Evolutionary conservation across 345 rosid genomes (phyloP), one percentile per base, ranked within the genome.

Genomic region (Rhodamnia argentea): DNA sequence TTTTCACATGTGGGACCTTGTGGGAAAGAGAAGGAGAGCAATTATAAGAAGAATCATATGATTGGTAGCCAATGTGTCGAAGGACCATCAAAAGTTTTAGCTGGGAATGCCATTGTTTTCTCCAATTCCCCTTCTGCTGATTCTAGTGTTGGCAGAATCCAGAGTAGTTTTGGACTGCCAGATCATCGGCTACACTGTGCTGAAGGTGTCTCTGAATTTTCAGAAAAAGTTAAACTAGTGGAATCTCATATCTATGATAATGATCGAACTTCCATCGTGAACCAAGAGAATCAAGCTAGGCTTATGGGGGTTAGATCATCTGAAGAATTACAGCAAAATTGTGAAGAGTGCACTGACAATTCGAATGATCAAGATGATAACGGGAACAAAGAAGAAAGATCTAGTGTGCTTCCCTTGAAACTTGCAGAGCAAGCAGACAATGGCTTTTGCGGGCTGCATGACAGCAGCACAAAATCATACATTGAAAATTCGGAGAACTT

Each of bases 381-480:
- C 64, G 85, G 86, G 51, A 76, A 84, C 83, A 89, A 89, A 84
- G 70, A 87, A 83, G 86, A 87, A 86, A 83, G 62, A 64, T 84
- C 86, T 86, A 7, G 82, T 78, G 74, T 85, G 75, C 81, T 27
- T 52, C 76, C 87, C 75, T 59, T 84, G 59, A 58, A 85, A 82
- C 87, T 59, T 64, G 32, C 60, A 56, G 87, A 50, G 84, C 87
- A 40, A 54, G 88, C 75, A 83, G 89, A 90, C 64, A 89, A 89
- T 82, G 70, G 12, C 58, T 51, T 59, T 53, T 74, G n/a, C 64
- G 89, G 83, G 51, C 82, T 84, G 85, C 89, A 52, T 86, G 75
- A 82, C 83, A 84, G 64, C 44, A 82, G 78, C 84, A 82, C 47
- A 84, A 75, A 83, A 86, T 86, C 84, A 27, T 47, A 52, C 53